These are phyloP conservation scores for Pleurotus sapidus DNA, from an alignment of 768 basidiomycete genomes.

Conservation along the genomic window DNA sequence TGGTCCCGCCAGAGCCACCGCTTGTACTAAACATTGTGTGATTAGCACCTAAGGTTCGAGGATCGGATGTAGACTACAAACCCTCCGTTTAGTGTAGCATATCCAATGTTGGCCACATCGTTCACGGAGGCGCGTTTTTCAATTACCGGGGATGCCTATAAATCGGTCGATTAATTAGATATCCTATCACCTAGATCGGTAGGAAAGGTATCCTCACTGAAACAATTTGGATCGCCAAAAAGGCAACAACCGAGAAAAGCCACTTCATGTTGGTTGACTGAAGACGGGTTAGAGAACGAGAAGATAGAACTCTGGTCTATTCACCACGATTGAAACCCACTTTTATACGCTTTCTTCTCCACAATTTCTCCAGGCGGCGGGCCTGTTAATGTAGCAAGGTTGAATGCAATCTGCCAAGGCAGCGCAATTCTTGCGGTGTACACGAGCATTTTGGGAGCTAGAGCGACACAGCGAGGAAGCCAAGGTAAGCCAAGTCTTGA, in stretches of 20 bases:
- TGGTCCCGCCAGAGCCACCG: slow-evolving; percentile 41
- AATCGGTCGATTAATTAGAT: background rate
- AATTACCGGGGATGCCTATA: slow-evolving; percentile 14
- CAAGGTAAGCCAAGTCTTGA: background rate
- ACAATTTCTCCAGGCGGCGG: background rate
- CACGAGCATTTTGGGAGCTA: background rate
- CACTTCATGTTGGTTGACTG: slow-evolving; percentile 17
- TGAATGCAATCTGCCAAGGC: background rate
- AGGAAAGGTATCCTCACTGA: slow-evolving; percentile 6
- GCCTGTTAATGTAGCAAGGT: background rate
- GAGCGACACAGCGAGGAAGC: slow-evolving; percentile 3
- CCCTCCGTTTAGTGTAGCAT: slow-evolving; percentile 28
- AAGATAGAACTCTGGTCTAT: slow-evolving; percentile 6
- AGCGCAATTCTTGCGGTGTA: background rate
- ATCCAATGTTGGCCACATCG: slow-evolving; percentile 37
- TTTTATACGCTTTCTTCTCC: slow-evolving; percentile 2
- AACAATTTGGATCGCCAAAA: slow-evolving; percentile 15
- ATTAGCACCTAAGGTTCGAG: background rate
- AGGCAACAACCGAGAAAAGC: slow-evolving; percentile 17
- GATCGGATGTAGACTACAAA: background rate
- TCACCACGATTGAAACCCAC: background rate
- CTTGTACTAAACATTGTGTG: slow-evolving; percentile 28
- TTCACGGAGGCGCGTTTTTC: slow-evolving; percentile 33
- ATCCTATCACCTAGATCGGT: background rate
- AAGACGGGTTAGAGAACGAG: slow-evolving; percentile 5